Base-by-base conservation (phyloP, 371 early-diverging fungal genomes). In the Mortierella sp. region DNA sequence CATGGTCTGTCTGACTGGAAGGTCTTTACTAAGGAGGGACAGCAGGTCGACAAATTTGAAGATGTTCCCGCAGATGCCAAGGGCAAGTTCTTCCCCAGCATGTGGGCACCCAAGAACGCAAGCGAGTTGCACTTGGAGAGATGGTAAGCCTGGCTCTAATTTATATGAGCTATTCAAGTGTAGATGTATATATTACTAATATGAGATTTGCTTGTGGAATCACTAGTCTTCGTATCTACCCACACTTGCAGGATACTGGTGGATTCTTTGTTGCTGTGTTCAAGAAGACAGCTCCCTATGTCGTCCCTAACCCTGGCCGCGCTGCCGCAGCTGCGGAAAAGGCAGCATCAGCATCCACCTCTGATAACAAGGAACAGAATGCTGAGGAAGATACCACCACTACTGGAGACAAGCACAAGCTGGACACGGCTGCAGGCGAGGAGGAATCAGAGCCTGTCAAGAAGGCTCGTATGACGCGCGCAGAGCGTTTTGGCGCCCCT, bases 241-340 rank as follows among this genome's bases (percentile, higher is more conserved):
- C 99, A 59, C 97, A 97, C 70, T 86, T 93, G 65, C 98, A 99
- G 87, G 93, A 99, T 85, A 99, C 99, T 20, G 99, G 99, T 70
- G 99, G 97, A 22, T 99, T 99, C 90, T 99, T 99, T 89, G 96
- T 99, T 30, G 97, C 99, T 47, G 97, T 99, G 12, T 89, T 99
- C 68, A 92, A 96, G 85, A 99, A 97, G 88, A 88, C 90, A 6
- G 87, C 86, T 5, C 90, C 91, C 16, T 86, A 90, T 78, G 90
- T 87, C 43, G 90, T 87, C 40, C 86, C 87, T 57, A 90, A 91
- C 77, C 84, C 87, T 78, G 68, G 72, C 10, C 72, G 77, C 54
- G 66, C 75, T 18, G 62, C 30, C 16, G 70, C 68, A 16, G 66
- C 83, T 10, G 51, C 77, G n/a, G 70, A 85, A 30, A 73, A 49